Base-by-base conservation (phyloP, 495 filamentous ascomycete species). In the Penicillium alfredii region DNA sequence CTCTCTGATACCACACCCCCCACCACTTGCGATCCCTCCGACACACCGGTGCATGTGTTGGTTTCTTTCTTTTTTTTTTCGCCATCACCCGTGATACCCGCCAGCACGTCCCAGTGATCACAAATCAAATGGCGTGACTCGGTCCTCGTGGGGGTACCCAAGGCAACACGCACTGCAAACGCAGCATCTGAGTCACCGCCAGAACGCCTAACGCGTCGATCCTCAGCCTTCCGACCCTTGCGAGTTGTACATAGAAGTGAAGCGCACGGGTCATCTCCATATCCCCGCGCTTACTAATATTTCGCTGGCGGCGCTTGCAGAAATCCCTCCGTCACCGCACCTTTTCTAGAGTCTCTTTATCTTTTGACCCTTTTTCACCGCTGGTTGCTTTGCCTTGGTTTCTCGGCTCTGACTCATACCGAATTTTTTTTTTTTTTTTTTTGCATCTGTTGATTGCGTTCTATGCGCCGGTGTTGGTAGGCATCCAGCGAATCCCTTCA, bases 271-370 rank as follows among this genome's bases (percentile, higher is more conserved):
- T 30, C 33, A 30, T 24, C 30, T 32, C 16, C 8, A 16, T 8
- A 16, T 10, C 45, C 53, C 50, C 50, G 53, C 50, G 50, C 53
- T 57, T 51, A 54, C 46, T 57, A 55, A 57, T 56, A 39, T 20
- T 0, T 45, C 50, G 50, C 43, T 51, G 46, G 43, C 38, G 44
- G 50, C 53, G 53, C 41, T 57, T 54, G 43, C 33, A 30, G 48
- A 51, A 49, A 45, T 43, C 19, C 36, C 21, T 20, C 38, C n/a
- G n/a, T n/a, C 18, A 15, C 24, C 19, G 22, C 24, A 7, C 19
- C 21, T 17, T 23, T 11, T 11, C 11, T 15, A 7, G 35, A 12
- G 13, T 7, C 27, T 8, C 12, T 12, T 33, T 26, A 19, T 31
- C 28, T 9, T 41, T 9, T 13, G n/a, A 16, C 22, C 16, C 19